Conservation (phyloP, 73 alveolate genomes). For the Symbiodinium natans region DNA sequence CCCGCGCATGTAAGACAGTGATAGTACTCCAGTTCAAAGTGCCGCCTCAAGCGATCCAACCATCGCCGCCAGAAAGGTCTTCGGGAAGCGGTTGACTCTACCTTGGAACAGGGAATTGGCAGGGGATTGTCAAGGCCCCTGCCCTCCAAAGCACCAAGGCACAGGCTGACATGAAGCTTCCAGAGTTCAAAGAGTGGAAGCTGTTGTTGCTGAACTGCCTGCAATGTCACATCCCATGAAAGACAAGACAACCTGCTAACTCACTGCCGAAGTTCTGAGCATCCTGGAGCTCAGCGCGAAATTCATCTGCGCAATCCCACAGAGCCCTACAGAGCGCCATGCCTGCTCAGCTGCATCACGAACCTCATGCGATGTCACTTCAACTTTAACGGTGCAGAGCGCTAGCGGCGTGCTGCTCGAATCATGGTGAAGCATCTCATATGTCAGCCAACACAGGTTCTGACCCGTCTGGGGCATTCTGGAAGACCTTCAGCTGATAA, state of each 20-base stretch:
- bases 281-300: not conserved
- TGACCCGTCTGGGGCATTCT: constrained; percentile 89
- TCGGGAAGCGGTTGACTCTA: constrained; percentile 24
- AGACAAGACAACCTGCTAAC: not conserved
- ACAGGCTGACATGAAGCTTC: constrained; percentile 65
- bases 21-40: not conserved
- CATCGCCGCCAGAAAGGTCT: constrained; percentile 90
- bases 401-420: no score
- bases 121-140: no score
- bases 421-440: no score
- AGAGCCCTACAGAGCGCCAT: no score
- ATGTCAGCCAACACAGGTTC: not conserved
- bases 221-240: not conserved
- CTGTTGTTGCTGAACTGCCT: constrained; percentile 94
- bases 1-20: no score
- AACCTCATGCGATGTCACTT: constrained; percentile 21
- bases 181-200: constrained; percentile 91
- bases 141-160: not conserved
- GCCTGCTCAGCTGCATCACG: constrained; percentile 83
- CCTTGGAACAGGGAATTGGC: not conserved
- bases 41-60: constrained; percentile 51
- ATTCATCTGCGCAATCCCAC: no score
- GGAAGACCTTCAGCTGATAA: constrained; percentile 16
- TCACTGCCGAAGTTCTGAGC: not conserved
- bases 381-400: no score